phyloP scores from a whole-genome alignment of 805 yeast genomes.

The Nakazawaea holstii region DNA sequence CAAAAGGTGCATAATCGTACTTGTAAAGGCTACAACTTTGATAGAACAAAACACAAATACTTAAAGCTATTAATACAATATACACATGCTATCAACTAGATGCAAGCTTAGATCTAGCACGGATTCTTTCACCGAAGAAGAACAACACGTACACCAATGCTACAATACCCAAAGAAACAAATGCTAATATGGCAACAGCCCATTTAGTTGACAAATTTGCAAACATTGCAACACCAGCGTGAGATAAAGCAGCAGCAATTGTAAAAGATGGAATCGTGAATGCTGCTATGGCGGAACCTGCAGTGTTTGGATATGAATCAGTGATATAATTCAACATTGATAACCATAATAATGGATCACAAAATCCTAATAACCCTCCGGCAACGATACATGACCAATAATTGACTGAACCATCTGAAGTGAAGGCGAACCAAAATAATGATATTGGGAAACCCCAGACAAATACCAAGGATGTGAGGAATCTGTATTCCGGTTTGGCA shows the following conservation, averaged over 20 bases:
- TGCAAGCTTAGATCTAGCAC: constrained; percentile 18
- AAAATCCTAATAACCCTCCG: constrained; percentile 25
- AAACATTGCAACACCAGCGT: constrained; percentile 34
- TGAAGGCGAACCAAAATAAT: constrained; percentile 29
- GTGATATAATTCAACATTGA: constrained; percentile 29
- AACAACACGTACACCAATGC: constrained; percentile 26
- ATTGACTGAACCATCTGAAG: constrained; percentile 23
- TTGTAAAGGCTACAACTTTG: too few relatives aligned
- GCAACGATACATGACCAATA: constrained; percentile 32
- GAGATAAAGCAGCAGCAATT: constrained; percentile 29
- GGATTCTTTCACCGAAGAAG: constrained; percentile 24
- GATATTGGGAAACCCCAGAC: constrained; percentile 33
- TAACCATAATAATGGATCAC: constrained; percentile 29
- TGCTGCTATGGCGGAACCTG: constrained; percentile 30
- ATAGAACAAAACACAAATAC: too few relatives aligned
- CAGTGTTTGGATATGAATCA: constrained; percentile 27
- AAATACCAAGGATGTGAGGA: constrained; percentile 24
- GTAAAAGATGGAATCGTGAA: constrained; percentile 31
- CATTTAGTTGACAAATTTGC: constrained; percentile 28
- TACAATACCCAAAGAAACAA: constrained; percentile 26
- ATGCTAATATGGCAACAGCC: constrained; percentile 29
- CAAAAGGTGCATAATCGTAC: too few relatives aligned
- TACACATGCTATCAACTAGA: too few relatives aligned
- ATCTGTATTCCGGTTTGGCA: constrained; percentile 30
- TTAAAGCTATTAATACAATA: too few relatives aligned